Evolutionary conservation across 139 green algal genomes (phyloP).

Genomic region (Zygnema circumcarinatum): DNA sequence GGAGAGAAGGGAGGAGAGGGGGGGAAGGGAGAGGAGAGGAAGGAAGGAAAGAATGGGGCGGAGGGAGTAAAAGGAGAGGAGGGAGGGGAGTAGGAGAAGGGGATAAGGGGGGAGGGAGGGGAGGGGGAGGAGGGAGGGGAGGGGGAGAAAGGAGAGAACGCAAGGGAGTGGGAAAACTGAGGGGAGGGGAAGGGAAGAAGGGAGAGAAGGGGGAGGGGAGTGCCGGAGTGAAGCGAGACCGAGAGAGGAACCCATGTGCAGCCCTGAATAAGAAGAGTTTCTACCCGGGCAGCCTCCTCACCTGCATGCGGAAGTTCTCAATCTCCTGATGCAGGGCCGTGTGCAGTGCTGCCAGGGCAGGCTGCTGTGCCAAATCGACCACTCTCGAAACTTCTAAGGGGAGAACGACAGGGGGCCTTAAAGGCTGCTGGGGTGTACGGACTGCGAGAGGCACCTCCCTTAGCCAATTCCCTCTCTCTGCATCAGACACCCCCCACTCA

Average conservation of each 20-base stretch:
- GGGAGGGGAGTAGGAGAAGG: background rate
- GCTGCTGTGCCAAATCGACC: conserved; percentile 13
- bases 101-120: no score
- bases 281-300: background rate
- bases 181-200: no score
- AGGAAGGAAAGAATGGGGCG: background rate
- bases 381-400: background rate
- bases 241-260: no score
- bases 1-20: background rate
- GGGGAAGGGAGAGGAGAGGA: background rate
- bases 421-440: background rate
- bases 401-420: background rate
- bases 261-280: no score
- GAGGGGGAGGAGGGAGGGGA: no score
- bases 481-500: conserved; percentile 8
- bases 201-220: no score
- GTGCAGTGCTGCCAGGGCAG: conserved; percentile 34
- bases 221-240: no score
- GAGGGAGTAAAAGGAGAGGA: background rate
- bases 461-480: background rate
- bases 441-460: background rate
- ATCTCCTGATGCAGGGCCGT: conserved; percentile 41
- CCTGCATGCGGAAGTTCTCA: conserved; percentile 37
- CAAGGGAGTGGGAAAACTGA: background rate
- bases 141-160: background rate